Percentiles rank a stretch among this genome's conserved stretches.
Conservation (phyloP, 306 rosid genomes). For the Morella rubra region DNA sequence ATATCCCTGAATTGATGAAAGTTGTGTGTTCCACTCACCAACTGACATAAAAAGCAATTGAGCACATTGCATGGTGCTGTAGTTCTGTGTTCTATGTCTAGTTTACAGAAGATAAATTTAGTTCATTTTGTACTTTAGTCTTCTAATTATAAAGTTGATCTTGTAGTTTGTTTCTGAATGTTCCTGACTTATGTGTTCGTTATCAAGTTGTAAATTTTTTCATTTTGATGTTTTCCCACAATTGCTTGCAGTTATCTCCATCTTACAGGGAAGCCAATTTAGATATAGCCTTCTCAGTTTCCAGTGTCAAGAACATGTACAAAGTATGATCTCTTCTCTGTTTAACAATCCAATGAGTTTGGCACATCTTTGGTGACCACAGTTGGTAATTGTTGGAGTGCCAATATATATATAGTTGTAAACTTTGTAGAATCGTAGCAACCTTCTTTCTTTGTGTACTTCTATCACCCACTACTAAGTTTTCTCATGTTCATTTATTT, state of each 20-base stretch:
- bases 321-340: slow-evolving; percentile 44
- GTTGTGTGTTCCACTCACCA: background rate
- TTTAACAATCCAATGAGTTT: slow-evolving; percentile 17
- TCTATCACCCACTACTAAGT: background rate
- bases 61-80: background rate
- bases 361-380: background rate
- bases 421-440: background rate
- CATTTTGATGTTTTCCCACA: background rate
- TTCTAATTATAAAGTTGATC: background rate
- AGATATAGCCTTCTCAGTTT: slow-evolving; percentile 46
- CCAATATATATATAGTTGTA: slow-evolving; percentile 1
- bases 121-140: background rate
- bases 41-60: background rate
- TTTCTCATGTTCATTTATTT: slow-evolving; percentile 1
- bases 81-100: background rate
- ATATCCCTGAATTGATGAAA: background rate
- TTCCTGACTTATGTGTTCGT: slow-evolving; percentile 2
- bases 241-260: slow-evolving; percentile 43
- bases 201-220: slow-evolving; percentile 7
- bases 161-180: background rate
- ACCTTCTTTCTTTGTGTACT: slow-evolving; percentile 5
- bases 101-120: background rate
- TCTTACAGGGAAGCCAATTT: slow-evolving; percentile 29
- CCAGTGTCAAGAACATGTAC: slow-evolving; percentile 58
- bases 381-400: background rate